Percentiles rank a stretch among this genome's conserved stretches.
phyloP scores from a whole-genome alignment of 2,329 filamentous ascomycete species.

The Sphaceloma murrayae region DNA sequence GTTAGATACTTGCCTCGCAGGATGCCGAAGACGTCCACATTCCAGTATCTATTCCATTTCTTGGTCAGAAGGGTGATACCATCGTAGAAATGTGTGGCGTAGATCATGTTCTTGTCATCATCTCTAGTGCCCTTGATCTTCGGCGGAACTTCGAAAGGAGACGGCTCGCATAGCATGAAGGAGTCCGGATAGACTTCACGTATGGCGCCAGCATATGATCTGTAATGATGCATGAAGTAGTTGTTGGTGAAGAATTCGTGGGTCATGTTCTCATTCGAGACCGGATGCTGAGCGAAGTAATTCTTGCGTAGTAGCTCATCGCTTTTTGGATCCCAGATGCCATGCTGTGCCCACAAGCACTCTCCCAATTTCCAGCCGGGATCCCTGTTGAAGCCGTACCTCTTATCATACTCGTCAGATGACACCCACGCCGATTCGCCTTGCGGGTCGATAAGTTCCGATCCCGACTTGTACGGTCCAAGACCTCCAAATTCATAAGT shows the following conservation, averaged over 20 bases:
- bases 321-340: slow-evolving; percentile 76
- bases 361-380: slow-evolving; percentile 85
- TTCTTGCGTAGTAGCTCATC: slow-evolving; percentile 73
- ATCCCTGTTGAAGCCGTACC: slow-evolving; percentile 85
- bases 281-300: slow-evolving; percentile 75
- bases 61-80: slow-evolving; percentile 95
- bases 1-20: slow-evolving; percentile 79
- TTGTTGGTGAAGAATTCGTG: slow-evolving; percentile 83
- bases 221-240: slow-evolving; percentile 82
- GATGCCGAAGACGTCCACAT: slow-evolving; percentile 89
- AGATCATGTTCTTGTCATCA: slow-evolving; percentile 82
- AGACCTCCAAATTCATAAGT: slow-evolving; percentile 91
- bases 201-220: slow-evolving; percentile 64
- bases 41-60: slow-evolving; percentile 97
- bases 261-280: slow-evolving; percentile 62
- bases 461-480: slow-evolving; percentile 83
- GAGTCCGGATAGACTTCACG: slow-evolving; percentile 66
- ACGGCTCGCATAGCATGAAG: slow-evolving; percentile 84
- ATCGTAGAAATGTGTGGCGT: slow-evolving; percentile 93
- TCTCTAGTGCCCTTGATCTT: slow-evolving; percentile 76
- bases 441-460: slow-evolving; percentile 73
- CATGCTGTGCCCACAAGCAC: slow-evolving; percentile 94
- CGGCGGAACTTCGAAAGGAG: slow-evolving; percentile 85
- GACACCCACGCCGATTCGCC: slow-evolving; percentile 79
- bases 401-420: slow-evolving; percentile 69